phyloP scores from a whole-genome alignment of 352 stramenopile species.

The Plasmopara halstedii region DNA sequence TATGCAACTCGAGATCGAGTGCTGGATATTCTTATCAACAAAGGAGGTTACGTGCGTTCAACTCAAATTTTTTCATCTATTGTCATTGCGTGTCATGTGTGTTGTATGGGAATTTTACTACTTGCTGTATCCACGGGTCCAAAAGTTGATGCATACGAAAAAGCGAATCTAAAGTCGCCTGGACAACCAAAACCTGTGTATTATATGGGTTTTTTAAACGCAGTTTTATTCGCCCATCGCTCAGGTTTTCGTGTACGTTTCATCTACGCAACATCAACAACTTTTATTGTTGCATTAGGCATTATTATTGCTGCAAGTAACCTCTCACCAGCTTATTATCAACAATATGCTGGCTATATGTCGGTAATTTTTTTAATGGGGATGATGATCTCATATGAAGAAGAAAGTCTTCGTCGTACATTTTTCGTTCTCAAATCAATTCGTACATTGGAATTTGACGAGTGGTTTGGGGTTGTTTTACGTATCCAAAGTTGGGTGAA shows the following conservation, averaged over 20 bases:
- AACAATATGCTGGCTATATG: constrained; percentile 66
- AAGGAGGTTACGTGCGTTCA: constrained; percentile 73
- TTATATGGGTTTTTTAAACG: constrained; percentile 81
- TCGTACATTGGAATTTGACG: constrained; percentile 70
- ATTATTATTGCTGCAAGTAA: constrained; percentile 58
- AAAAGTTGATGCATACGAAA: constrained; percentile 23
- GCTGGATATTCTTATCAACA: constrained; percentile 54
- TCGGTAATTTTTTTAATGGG: constrained; percentile 59
- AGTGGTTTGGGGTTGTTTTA: constrained; percentile 70
- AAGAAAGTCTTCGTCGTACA: constrained; percentile 62
- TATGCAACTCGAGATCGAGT: constrained; percentile 44
- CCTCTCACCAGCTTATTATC: constrained; percentile 47
- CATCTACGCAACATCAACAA: constrained; percentile 71
- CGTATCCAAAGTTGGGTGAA: constrained; percentile 70
- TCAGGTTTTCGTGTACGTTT: constrained; percentile 75
- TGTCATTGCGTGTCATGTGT: constrained; percentile 62
- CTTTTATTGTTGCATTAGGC: constrained; percentile 46
- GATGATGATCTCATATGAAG: constrained; percentile 83
- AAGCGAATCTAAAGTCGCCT: constrained; percentile 7
- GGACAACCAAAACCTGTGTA: constrained; percentile 68
- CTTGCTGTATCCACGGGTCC: constrained; percentile 46
- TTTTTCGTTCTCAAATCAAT: constrained; percentile 84
- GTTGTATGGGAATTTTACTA: constrained; percentile 63
- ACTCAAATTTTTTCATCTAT: constrained; percentile 69
- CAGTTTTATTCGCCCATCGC: constrained; percentile 65